Percentiles rank a stretch among this genome's conserved stretches.
These are phyloP conservation scores for Micractinium sp. DNA, from an alignment of 139 green algal species.

Conservation along the genomic window DNA sequence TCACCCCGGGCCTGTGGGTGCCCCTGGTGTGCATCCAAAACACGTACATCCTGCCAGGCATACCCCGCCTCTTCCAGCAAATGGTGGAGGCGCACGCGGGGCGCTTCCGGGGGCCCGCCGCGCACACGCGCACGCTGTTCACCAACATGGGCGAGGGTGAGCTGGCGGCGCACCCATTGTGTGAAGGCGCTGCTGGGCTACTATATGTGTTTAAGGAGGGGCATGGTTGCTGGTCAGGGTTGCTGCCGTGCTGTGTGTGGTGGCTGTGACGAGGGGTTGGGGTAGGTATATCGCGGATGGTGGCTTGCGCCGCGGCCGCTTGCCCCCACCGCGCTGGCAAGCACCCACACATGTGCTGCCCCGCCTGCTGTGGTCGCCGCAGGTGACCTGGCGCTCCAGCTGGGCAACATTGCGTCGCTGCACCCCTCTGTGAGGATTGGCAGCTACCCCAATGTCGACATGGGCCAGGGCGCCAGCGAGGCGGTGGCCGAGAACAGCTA, in stretches of 20 bases:
- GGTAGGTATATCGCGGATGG: too few species aligned
- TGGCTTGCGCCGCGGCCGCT: too few species aligned
- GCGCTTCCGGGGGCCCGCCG: conserved; percentile 47
- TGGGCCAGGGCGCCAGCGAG: conserved; percentile 19
- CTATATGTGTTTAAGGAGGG: too few species aligned
- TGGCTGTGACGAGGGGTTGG: too few species aligned
- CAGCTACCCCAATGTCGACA: conserved; percentile 52
- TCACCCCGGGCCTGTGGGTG: conserved; percentile 67
- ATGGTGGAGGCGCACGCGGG: conserved; percentile 67
- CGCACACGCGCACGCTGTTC: conserved; percentile 33
- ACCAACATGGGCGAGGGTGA: conserved; percentile 53
- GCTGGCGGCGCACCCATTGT: too few species aligned
- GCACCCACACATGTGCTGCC: neutral
- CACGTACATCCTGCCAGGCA: conserved; percentile 78
- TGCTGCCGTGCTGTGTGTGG: too few species aligned
- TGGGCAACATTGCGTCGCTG: neutral
- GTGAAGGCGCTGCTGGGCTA: too few species aligned
- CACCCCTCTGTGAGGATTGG: conserved; percentile 58
- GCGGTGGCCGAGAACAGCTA: neutral
- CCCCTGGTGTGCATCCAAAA: conserved; percentile 66
- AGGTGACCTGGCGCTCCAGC: conserved; percentile 24
- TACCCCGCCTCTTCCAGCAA: conserved; percentile 76
- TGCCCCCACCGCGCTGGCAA: neutral
- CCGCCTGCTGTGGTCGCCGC: neutral
- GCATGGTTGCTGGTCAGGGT: too few species aligned